Conservation (phyloP, 495 filamentous ascomycete genomes). For the Penicillium steckii region DNA sequence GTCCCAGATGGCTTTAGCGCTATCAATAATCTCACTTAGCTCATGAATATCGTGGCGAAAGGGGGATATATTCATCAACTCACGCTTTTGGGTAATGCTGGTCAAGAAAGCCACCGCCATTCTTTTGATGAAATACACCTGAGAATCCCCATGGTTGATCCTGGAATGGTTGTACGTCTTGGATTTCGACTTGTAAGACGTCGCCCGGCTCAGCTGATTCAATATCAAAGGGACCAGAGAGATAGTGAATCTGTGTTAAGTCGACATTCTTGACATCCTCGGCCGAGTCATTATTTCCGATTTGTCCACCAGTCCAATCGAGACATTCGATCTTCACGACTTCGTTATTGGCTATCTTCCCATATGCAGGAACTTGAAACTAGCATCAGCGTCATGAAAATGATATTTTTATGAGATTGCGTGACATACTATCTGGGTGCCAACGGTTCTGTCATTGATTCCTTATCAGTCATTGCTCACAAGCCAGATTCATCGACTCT, state of each 20-base stretch:
- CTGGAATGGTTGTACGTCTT: conserved; percentile 90
- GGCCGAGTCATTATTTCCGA: conserved; percentile 83
- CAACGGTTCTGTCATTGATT: conserved; percentile 69
- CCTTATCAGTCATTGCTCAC: neutral
- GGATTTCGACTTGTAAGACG: conserved; percentile 86
- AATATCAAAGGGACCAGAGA: conserved; percentile 89
- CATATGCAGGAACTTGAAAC: conserved; percentile 67
- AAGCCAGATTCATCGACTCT: neutral
- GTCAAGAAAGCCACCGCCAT: conserved; percentile 91
- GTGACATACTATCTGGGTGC: conserved; percentile 78
- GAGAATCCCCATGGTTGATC: conserved; percentile 91
- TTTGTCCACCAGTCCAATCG: conserved; percentile 88
- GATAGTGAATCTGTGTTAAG: conserved; percentile 79
- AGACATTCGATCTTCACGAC: conserved; percentile 95
- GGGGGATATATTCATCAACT: conserved; percentile 11
- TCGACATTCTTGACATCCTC: conserved; percentile 88
- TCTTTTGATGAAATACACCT: conserved; percentile 77
- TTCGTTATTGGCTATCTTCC: conserved; percentile 79
- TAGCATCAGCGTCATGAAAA: neutral
- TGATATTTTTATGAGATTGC: neutral
- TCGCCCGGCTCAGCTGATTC: conserved; percentile 86
- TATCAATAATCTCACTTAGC: conserved; percentile 16
- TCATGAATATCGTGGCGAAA: neutral
- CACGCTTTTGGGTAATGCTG: conserved; percentile 83
- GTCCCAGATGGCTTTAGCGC: conserved; percentile 96